Evolutionary conservation across 225 moss, liverwort and hornwort species (phyloP).

Genomic region (Pseudoscleropodium purum): DNA sequence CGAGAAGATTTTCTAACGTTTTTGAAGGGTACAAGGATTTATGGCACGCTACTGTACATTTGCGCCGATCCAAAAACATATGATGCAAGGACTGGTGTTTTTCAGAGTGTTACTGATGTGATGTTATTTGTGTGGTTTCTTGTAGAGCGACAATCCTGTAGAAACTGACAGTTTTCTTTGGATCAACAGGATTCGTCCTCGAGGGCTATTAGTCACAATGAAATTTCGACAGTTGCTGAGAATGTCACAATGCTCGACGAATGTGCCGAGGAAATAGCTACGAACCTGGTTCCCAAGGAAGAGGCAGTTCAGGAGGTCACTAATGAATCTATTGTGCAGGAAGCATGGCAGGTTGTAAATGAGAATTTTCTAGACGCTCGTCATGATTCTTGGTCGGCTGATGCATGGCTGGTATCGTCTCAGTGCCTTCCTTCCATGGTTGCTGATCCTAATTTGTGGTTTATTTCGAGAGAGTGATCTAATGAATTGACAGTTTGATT

Average conservation of each 20-base stretch:
- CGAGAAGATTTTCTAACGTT: not conserved
- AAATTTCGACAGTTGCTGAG: not conserved
- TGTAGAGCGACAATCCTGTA: not conserved
- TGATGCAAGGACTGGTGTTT: not conserved
- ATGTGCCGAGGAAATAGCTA: slow-evolving; percentile 13
- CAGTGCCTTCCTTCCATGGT: not conserved
- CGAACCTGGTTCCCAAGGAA: slow-evolving; percentile 23
- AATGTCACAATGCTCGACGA: slow-evolving; percentile 2
- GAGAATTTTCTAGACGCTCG: slow-evolving; percentile 79
- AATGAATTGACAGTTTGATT: not conserved
- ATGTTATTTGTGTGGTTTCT: not conserved
- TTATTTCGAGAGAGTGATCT: not conserved
- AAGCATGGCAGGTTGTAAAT: slow-evolving; percentile 86
- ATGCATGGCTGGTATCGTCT: slow-evolving; percentile 57
- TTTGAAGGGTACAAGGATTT: not conserved
- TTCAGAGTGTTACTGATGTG: not conserved
- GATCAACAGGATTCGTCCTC: slow-evolving; percentile 6
- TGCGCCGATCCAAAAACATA: not conserved
- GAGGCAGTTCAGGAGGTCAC: slow-evolving; percentile 47
- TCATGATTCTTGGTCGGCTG: slow-evolving; percentile 69
- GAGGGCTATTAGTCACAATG: not conserved
- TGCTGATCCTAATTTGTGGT: not conserved
- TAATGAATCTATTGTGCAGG: slow-evolving; percentile 68
- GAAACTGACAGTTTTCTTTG: not conserved
- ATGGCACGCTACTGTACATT: not conserved